These are phyloP conservation scores for Sphagnum tenellum DNA, from an alignment of 225 moss, liverwort and hornwort genomes.

Conservation along the genomic window DNA sequence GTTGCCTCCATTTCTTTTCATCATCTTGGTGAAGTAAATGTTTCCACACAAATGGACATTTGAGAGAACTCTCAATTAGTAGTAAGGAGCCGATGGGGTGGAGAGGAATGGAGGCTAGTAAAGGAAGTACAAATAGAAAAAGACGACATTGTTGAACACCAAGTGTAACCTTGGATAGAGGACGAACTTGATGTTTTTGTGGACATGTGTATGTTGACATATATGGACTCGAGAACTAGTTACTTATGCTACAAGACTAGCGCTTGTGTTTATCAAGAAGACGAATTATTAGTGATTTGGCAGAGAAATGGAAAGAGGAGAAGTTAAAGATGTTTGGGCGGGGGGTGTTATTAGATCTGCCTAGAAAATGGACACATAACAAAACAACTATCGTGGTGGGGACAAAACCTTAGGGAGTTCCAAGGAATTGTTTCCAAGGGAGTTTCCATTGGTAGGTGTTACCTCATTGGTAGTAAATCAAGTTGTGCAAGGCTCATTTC, in stretches of 20 bases:
- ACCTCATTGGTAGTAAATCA: conserved; percentile 8
- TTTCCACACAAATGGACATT: too few relatives aligned
- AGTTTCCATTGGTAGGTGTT: not conserved
- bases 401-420: conserved; percentile 16
- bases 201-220: conserved; percentile 84
- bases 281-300: conserved; percentile 53
- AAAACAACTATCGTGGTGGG: conserved; percentile 8
- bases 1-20: too few relatives aligned
- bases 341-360: conserved; percentile 9
- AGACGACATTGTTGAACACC: conserved; percentile 21
- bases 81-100: not conserved
- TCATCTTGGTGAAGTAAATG: too few relatives aligned
- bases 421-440: conserved; percentile 6
- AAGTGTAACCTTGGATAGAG: conserved; percentile 57
- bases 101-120: conserved; percentile 16
- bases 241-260: conserved; percentile 49
- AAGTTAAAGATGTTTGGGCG: conserved; percentile 42
- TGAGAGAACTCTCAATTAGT: too few relatives aligned
- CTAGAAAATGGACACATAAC: conserved; percentile 14
- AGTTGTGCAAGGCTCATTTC: conserved; percentile 14
- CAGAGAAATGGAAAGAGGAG: conserved; percentile 79
- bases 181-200: conserved; percentile 76
- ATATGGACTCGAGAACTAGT: conserved; percentile 67
- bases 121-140: conserved; percentile 24
- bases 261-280: conserved; percentile 49